These are phyloP conservation scores for Hsuehochloa calcarea DNA, from an alignment of 176 grass and related monocot genomes.

Conservation along the genomic window DNA sequence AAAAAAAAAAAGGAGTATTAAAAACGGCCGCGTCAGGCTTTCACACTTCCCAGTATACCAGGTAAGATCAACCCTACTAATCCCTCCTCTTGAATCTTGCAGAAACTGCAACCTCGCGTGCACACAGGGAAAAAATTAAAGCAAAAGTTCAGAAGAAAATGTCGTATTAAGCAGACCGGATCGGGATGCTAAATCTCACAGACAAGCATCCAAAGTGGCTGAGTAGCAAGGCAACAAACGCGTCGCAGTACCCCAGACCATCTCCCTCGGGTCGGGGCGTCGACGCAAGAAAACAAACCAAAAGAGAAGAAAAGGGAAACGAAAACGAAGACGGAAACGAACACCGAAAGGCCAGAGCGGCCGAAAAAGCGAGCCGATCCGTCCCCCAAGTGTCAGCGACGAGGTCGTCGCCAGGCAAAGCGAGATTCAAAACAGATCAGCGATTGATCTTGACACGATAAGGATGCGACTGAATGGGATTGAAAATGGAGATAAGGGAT, in stretches of 20 bases:
- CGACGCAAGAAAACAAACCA: background rate
- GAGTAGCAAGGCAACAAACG: background rate
- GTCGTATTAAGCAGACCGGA: background rate
- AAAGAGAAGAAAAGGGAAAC: background rate
- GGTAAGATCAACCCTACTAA: background rate
- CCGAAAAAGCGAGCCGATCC: background rate
- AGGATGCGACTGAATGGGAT: background rate
- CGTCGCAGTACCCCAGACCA: background rate
- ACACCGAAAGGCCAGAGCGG: background rate
- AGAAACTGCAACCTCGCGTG: slow-evolving; percentile 28
- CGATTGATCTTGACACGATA: background rate
- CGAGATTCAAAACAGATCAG: background rate
- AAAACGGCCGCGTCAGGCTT: background rate
- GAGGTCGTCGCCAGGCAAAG: background rate
- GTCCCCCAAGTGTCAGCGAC: background rate
- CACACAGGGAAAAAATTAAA: background rate
- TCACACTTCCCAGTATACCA: background rate
- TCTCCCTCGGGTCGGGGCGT: background rate
- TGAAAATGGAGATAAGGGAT: background rate
- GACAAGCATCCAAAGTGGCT: slow-evolving; percentile 8
- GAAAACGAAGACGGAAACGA: background rate
- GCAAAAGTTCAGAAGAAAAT: background rate
- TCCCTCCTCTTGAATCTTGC: background rate
- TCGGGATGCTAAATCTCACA: slow-evolving; percentile 8
- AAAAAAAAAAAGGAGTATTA: background rate